phyloP scores from a whole-genome alignment of 257 asterid genomes.

The Catharanthus roseus region DNA sequence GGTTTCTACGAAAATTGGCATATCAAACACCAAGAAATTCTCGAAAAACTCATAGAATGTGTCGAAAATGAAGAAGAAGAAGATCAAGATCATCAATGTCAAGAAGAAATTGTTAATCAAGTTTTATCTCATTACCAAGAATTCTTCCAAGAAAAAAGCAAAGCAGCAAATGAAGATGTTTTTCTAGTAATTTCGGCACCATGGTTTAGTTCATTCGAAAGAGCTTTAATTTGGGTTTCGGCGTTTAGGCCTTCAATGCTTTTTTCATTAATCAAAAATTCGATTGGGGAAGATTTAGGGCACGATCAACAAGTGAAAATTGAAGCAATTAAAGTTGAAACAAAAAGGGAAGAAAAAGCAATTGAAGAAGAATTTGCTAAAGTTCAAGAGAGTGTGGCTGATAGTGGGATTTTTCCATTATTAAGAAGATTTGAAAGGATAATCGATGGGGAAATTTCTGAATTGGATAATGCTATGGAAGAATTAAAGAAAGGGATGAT shows the following conservation, averaged over 20 bases:
- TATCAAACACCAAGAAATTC: conserved; percentile 3
- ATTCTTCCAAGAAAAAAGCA: conserved; percentile 11
- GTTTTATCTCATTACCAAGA: conserved; percentile 22
- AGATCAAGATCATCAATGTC: too few relatives aligned
- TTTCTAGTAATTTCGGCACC: conserved; percentile 23
- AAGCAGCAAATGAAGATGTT: conserved; percentile 13
- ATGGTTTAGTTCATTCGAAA: conserved; percentile 28
- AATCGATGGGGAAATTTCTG: conserved; percentile 7
- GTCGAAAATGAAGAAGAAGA: background rate
- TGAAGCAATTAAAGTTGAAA: conserved; percentile 6
- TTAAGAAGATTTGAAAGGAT: conserved; percentile 1
- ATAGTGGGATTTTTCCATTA: conserved; percentile 3
- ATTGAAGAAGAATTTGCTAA: too few relatives aligned
- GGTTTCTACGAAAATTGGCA: conserved; percentile 23
- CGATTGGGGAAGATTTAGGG: conserved; percentile 2
- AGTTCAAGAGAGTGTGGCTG: conserved; percentile 26
- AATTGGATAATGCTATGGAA: conserved; percentile 8
- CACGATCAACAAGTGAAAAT: conserved; percentile 4
- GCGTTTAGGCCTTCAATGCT: conserved; percentile 29
- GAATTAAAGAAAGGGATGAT: conserved; percentile 12
- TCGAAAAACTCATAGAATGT: conserved; percentile 1
- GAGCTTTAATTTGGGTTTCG: conserved; percentile 17
- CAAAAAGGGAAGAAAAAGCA: conserved; percentile 13
- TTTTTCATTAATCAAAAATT: conserved; percentile 8
- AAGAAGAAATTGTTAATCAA: conserved; percentile 6